Conservation (phyloP, 768 basidiomycete species). For the Sarcomyxa edulis region DNA sequence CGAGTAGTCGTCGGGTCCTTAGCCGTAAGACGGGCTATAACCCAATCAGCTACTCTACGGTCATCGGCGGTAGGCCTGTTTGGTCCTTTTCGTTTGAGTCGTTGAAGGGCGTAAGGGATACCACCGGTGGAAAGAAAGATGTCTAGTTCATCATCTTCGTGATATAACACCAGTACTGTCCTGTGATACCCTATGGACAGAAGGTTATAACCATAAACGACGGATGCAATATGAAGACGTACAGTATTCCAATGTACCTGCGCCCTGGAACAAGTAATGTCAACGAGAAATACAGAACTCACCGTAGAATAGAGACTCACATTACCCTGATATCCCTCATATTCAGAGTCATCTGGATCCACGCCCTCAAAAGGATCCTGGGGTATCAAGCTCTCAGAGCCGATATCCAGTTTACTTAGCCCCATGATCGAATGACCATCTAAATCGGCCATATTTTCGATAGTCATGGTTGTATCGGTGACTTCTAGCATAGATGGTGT, state of each 20-base stretch:
- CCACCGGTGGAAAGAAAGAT: slow-evolving; percentile 15
- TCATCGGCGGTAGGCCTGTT: slow-evolving; percentile 12
- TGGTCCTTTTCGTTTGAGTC: slow-evolving; percentile 10
- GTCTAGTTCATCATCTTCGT: slow-evolving; percentile 13
- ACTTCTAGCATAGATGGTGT: slow-evolving; percentile 20
- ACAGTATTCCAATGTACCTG: slow-evolving; percentile 25
- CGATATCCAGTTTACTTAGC: slow-evolving; percentile 12
- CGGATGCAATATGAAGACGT: slow-evolving; percentile 4
- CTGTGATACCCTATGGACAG: slow-evolving; percentile 18
- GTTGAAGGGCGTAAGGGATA: slow-evolving; percentile 14
- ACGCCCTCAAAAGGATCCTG: slow-evolving; percentile 26
- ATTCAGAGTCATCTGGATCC: slow-evolving; percentile 28
- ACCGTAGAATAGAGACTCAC: slow-evolving; percentile 18
- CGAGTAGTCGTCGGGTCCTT: slow-evolving; percentile 10
- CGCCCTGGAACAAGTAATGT: slow-evolving; percentile 11
- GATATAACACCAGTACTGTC: slow-evolving; percentile 26
- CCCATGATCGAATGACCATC: slow-evolving; percentile 17
- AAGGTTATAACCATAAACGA: background rate
- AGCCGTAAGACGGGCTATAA: slow-evolving; percentile 10
- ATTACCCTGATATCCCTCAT: slow-evolving; percentile 37
- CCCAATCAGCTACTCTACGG: slow-evolving; percentile 7
- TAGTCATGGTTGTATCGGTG: slow-evolving; percentile 9
- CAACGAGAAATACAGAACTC: slow-evolving; percentile 1
- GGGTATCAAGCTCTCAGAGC: slow-evolving; percentile 24
- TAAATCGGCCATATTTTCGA: slow-evolving; percentile 26